Conservation (phyloP, 228 moss, liverwort and hornwort species). For the Sphagnum magellanicum region DNA sequence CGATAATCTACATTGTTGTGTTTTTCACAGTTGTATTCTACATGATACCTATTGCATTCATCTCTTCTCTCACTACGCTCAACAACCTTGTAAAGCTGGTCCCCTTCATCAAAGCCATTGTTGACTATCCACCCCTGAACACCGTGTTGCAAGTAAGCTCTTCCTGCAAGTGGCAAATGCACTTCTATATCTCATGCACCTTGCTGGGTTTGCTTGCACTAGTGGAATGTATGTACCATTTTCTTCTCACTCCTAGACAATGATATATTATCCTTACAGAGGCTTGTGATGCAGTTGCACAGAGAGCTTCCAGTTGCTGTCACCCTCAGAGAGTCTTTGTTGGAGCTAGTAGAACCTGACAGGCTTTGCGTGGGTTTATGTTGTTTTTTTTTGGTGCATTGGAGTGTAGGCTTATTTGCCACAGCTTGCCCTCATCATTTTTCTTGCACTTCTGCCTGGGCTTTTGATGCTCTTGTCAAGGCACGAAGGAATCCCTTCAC, state of each 20-base stretch:
- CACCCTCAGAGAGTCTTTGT: neutral
- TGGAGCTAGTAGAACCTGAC: neutral
- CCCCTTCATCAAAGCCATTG: slow-evolving; percentile 67
- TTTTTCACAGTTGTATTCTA: slow-evolving; percentile 86
- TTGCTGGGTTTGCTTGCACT: neutral
- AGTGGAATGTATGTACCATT: neutral
- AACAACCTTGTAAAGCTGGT: slow-evolving; percentile 64
- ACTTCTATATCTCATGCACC: neutral
- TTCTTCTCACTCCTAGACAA: neutral
- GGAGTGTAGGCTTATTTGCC: slow-evolving; percentile 37
- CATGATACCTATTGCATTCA: slow-evolving; percentile 87
- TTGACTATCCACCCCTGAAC: slow-evolving; percentile 45
- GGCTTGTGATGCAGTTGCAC: neutral
- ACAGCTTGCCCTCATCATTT: slow-evolving; percentile 37
- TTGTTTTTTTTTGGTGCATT: neutral
- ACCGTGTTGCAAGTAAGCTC: slow-evolving; percentile 52
- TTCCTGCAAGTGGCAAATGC: neutral
- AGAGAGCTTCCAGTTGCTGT: neutral
- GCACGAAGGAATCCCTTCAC: slow-evolving; percentile 51
- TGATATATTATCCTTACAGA: neutral
- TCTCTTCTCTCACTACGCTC: slow-evolving; percentile 75
- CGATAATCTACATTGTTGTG: slow-evolving; percentile 49
- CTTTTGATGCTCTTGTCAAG: slow-evolving; percentile 50
- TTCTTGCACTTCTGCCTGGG: slow-evolving; percentile 38
- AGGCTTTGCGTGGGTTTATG: neutral